Conservation (phyloP, 2,329 filamentous ascomycete genomes). For the Bipolaris oryzae region DNA sequence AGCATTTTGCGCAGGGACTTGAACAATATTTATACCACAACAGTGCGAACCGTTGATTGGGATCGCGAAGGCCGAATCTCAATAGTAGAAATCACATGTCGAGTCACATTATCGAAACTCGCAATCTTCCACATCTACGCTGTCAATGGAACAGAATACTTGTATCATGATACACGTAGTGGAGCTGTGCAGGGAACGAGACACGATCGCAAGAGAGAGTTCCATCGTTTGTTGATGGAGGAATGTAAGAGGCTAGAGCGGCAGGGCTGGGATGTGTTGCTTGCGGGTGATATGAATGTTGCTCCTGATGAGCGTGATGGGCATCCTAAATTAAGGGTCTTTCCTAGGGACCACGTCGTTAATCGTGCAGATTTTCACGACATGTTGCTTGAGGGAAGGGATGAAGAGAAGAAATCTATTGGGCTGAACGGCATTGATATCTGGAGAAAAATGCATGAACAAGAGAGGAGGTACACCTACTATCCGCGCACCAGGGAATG, state of each 20-base stretch:
- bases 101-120: constrained; percentile 33
- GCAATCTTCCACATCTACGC: constrained; percentile 61
- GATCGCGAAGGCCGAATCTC: constrained; percentile 60
- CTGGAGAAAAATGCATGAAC: constrained; percentile 54
- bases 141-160: constrained; percentile 58
- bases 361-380: constrained; percentile 60
- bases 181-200: constrained; percentile 54
- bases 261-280: constrained; percentile 52
- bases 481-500: constrained; percentile 53
- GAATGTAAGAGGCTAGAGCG: constrained; percentile 53
- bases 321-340: constrained; percentile 54
- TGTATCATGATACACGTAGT: constrained; percentile 54
- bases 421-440: constrained; percentile 51
- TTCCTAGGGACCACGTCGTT: constrained; percentile 54
- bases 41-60: constrained; percentile 53
- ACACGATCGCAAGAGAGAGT: constrained; percentile 58
- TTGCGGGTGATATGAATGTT: constrained; percentile 62
- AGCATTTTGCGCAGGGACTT: constrained; percentile 57
- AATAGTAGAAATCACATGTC: constrained; percentile 50
- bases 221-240: constrained; percentile 55
- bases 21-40: constrained; percentile 4
- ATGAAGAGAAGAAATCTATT: constrained; percentile 9
- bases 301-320: constrained; percentile 54
- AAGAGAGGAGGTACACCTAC: constrained; percentile 57
- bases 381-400: constrained; percentile 52